phyloP scores from a whole-genome alignment of 352 stramenopile species.

The Hyaloperonospora brassicae region DNA sequence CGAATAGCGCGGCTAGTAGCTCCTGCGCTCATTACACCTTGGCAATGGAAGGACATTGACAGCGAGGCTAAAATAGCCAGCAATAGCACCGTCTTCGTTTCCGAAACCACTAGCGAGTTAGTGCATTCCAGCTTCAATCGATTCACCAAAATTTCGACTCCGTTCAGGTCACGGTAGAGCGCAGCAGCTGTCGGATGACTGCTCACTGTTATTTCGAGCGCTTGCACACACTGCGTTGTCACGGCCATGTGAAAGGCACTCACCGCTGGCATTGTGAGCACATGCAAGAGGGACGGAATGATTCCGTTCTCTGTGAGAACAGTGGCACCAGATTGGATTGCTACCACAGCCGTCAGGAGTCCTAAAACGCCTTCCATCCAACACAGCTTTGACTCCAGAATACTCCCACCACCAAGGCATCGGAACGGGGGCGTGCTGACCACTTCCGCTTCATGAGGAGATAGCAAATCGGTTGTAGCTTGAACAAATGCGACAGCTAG shows the following conservation, averaged over 20 bases:
- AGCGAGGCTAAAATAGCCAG: conserved; percentile 66
- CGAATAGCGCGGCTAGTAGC: conserved; percentile 82
- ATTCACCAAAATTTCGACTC: conserved; percentile 78
- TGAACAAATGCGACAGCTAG: conserved; percentile 83
- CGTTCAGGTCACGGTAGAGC: conserved; percentile 80
- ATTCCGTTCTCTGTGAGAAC: conserved; percentile 82
- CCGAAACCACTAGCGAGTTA: conserved; percentile 18
- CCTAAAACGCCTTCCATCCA: conserved; percentile 78
- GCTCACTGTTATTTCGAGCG: conserved; percentile 75
- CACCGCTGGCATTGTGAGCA: conserved; percentile 50
- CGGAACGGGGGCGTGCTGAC: conserved; percentile 45
- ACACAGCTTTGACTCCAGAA: conserved; percentile 45
- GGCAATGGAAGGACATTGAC: conserved; percentile 80
- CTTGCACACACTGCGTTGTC: conserved; percentile 75
- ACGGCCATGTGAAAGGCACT: conserved; percentile 59
- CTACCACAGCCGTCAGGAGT: conserved; percentile 62
- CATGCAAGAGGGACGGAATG: conserved; percentile 69
- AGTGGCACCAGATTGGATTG: conserved; percentile 63
- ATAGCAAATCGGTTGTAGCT: conserved; percentile 68
- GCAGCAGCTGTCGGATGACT: conserved; percentile 55
- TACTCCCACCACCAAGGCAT: conserved; percentile 29
- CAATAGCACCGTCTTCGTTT: conserved; percentile 59
- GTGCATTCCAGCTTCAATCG: conserved; percentile 48
- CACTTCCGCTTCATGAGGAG: conserved; percentile 56
- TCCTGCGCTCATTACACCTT: conserved; percentile 83